Conservation (phyloP, 805 yeast genomes). For the Danielia reshetovae region DNA sequence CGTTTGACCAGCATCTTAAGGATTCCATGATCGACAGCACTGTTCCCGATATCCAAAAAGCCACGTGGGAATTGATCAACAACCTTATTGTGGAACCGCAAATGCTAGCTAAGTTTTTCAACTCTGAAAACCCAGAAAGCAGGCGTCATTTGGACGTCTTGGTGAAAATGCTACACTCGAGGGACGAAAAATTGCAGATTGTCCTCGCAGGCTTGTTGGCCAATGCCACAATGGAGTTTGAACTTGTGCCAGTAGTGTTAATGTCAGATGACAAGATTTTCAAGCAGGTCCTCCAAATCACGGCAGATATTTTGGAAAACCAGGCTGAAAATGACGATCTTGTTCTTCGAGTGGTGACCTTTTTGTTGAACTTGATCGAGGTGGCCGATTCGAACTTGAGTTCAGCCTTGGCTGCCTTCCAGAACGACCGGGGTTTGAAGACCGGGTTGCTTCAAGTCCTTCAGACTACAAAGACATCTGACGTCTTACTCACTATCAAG, state of each 20-base stretch:
- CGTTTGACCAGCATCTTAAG: constrained; percentile 43
- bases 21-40: constrained; percentile 39
- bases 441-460: constrained; percentile 5
- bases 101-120: constrained; percentile 55
- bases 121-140: constrained; percentile 41
- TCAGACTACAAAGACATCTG: constrained; percentile 2
- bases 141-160: constrained; percentile 26
- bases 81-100: constrained; percentile 47
- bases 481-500: constrained; percentile 5
- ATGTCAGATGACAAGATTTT: constrained; percentile 13
- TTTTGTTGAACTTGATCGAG: constrained; percentile 20
- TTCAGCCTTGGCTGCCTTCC: background rate
- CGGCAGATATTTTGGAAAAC: constrained; percentile 19
- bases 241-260: constrained; percentile 29
- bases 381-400: constrained; percentile 6
- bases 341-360: constrained; percentile 23
- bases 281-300: constrained; percentile 16
- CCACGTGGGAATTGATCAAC: constrained; percentile 60
- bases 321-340: constrained; percentile 26
- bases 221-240: constrained; percentile 37
- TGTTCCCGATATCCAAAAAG: constrained; percentile 45
- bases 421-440: constrained; percentile 1
- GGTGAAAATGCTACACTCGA: constrained; percentile 32
- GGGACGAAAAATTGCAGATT: constrained; percentile 21
- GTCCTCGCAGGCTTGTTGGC: constrained; percentile 36